Evolutionary conservation across 352 stramenopile genomes (phyloP).

Genomic region (Phytophthora palmivora): DNA sequence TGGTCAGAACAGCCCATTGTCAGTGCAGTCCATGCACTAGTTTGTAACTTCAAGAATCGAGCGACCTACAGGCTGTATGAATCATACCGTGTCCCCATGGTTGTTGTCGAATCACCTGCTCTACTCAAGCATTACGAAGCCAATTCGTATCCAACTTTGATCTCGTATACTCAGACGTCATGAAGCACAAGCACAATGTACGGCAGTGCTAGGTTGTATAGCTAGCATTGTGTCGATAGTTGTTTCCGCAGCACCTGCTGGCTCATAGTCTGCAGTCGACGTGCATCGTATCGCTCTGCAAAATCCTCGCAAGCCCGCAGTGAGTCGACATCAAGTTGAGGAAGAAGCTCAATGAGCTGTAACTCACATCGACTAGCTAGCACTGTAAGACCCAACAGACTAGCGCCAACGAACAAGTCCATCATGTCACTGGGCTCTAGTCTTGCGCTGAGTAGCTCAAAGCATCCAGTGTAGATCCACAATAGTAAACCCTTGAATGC

Average conservation of each 20-base stretch:
- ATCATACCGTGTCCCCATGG: too few relatives aligned
- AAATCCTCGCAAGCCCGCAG: conserved; percentile 71
- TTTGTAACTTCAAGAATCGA: conserved; percentile 26
- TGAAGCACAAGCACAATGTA: too few relatives aligned
- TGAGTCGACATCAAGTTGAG: conserved; percentile 57
- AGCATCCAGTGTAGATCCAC: conserved; percentile 81
- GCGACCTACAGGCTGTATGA: not conserved
- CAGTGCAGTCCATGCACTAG: conserved; percentile 17
- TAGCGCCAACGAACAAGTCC: conserved; percentile 75
- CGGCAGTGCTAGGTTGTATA: not conserved
- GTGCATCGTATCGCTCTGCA: conserved; percentile 63
- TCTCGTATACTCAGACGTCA: too few relatives aligned
- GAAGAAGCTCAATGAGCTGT: conserved; percentile 59
- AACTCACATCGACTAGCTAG: conserved; percentile 70
- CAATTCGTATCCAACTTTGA: too few relatives aligned
- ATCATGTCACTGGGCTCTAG: conserved; percentile 71
- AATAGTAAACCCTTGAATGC: conserved; percentile 68
- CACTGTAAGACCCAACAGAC: conserved; percentile 59
- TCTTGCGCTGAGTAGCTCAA: conserved; percentile 41
- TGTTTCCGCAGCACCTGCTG: conserved; percentile 42
- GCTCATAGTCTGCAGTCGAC: conserved; percentile 55
- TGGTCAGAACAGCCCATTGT: not conserved
- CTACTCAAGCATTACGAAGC: too few relatives aligned
- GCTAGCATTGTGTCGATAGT: conserved; percentile 17
- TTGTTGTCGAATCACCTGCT: too few relatives aligned